phyloP scores from a whole-genome alignment of 768 basidiomycete species.

The Hysterangium stoloniferum region DNA sequence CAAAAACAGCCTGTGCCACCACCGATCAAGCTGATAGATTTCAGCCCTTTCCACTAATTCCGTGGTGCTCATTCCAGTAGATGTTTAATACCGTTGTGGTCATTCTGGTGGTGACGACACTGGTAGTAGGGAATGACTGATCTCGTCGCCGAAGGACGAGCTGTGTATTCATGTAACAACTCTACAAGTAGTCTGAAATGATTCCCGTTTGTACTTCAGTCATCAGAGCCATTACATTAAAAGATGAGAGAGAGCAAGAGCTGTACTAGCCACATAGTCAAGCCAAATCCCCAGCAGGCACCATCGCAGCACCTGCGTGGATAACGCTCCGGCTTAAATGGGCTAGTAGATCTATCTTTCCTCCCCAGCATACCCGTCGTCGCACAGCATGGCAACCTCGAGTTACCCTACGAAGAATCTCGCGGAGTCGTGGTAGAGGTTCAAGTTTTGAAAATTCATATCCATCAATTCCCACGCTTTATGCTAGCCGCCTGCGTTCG shows the following conservation, averaged over 20 bases:
- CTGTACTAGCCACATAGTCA: constrained; percentile 10
- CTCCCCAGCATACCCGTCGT: constrained; percentile 6
- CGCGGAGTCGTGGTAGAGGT: constrained; percentile 5
- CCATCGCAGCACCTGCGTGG: background rate
- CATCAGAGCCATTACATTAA: background rate
- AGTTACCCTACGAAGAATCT: background rate
- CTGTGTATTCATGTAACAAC: background rate
- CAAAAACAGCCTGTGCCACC: too few species aligned
- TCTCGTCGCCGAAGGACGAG: too few species aligned
- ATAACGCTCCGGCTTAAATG: constrained; percentile 11
- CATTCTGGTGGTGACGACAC: too few species aligned
- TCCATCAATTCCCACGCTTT: too few species aligned
- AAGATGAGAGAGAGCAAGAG: background rate
- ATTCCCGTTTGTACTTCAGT: background rate
- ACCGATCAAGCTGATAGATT: too few species aligned
- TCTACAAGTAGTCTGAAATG: background rate
- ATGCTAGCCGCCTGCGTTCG: too few species aligned
- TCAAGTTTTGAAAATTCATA: background rate
- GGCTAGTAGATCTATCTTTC: background rate
- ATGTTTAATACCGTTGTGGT: too few species aligned
- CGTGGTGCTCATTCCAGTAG: too few species aligned
- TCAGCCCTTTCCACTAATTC: too few species aligned
- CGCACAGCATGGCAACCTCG: background rate
- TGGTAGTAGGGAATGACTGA: too few species aligned
- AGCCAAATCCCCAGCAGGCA: constrained; percentile 5